Evolutionary conservation across 139 green algal species (phyloP), one percentile per base, ranked within the genome.

Genomic region (Auxenochlorella protothecoides): DNA sequence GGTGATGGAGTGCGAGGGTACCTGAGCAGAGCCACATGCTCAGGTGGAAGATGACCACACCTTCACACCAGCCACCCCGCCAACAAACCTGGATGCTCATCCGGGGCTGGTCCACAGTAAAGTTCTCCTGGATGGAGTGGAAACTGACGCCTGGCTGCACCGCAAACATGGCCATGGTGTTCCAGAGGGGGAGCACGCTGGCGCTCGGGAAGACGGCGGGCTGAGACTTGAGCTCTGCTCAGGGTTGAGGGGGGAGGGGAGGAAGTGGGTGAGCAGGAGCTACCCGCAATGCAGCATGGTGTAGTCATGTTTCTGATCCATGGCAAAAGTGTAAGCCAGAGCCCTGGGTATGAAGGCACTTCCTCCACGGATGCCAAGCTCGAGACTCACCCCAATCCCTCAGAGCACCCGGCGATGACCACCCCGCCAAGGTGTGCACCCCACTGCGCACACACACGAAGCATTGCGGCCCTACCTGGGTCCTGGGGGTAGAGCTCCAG

Each of bases 81-180:
- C 12, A 2, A 27, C 12, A 5, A 15, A 78, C 75, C 63, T 76
- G 77, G 66, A 84, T 82, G 72, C 67, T 79, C 78, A 91, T 85
- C 59, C 85, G 74, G 7, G 85, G 85, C 77, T 89, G 88, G 56
- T 86, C 80, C 9, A 67, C 27, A 4, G 77, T 65, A 11, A 82
- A 76, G n/a, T 92, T 84, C 71, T 92, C 87, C 73, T 92, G 83
- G 55, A 96, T 86, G 2, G 86, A 73, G 79, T 96, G 90, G 83
- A 92, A 96, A 78, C 81, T 90, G n/a, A 65, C 66, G 16, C 90
- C 91, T 2, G 91, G 90, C 68, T 81, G 73, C 53, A 96, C 90
- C 52, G 74, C 81, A 83, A 97, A 97, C 70, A 95, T 82, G 59
- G 85, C 90, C 87, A 97, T 92, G 53, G 69, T 84, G 86, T 97